Evolutionary conservation across 1,284 basidiomycete genomes (phyloP), one percentile per base, ranked within the genome.

Genomic region (Ceratobasidium sp.): DNA sequence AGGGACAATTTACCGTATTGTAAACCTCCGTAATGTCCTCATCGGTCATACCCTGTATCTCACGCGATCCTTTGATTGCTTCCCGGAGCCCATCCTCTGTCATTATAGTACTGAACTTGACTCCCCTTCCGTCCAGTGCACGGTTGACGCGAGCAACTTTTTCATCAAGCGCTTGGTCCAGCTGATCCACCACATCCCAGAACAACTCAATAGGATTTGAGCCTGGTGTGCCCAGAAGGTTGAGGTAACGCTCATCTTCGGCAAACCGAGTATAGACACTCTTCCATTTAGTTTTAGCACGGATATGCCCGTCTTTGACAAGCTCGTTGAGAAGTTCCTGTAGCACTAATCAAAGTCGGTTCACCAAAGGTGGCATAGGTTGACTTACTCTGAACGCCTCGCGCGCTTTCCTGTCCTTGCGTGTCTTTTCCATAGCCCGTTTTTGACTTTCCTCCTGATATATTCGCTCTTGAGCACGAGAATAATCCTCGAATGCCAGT

Each of bases 191-290:
- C 3, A 87, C 80, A 79, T 99, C 97, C 93, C 94, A 98, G 82
- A 98, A 99, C 10, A 99, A 86, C 76, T 99, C 97, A 48, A 99
- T 85, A 0, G 97, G 95, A 75, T 92, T 94, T 1, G 94, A 97
- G 16, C 97, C 97, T 3, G 94, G 92, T 78, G 92, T 92, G 1
- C 96, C 96, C 5, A 98, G 88, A 79, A 98, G 87, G 73, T 87
- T 85, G 36, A 89, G 83, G 81, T 98, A 97, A n/a, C 94, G 89
- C 53, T 86, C 83, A 77, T 98, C 94, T 36, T 89, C 83, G 28
- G 85, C 84, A 81, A 99, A 89, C 26, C 84, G 80, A 0, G 92
- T 90, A 76, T 94, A 94, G 28, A 96, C 86, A 41, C 92, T 86
- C 80, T 95, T 95, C 96, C 96, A 99, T 79, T 95, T 97, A 1